Base-by-base conservation (phyloP, 73 alveolate species). In the Blepharisma japonicum region DNA sequence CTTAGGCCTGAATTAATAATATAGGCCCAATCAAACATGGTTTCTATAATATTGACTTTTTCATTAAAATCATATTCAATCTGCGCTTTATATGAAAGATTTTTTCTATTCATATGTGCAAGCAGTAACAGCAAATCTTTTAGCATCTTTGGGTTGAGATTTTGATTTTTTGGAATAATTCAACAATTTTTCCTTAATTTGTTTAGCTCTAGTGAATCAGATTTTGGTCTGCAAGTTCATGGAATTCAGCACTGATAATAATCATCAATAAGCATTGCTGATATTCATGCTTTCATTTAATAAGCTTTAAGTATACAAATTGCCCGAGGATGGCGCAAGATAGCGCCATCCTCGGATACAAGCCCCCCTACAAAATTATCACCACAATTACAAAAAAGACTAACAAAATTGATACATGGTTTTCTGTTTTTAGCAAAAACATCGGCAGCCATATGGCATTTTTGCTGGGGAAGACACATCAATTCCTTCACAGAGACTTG, bases 391-490 rank as follows among this genome's bases (percentile, higher is more conserved):
- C 45, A 78, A 90, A 87, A 78, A 91, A 90, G 61, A 85, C 66
- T 18, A 77, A 71, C 46, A 91, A 81, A n/a, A 90, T 82, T 48
- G 87, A 68, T 39, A 86, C 72, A 50, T 89, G 91, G 90, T 90
- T 83, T 45, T 92, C 95, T 68, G 86, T 86, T 48, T 92, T 80
- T 71, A 92, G 71, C 39, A 92, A 81, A 83, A 90, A 90, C 39
- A 82, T 56, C 6, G 98, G 98, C 25, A 92, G 76, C 14, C 94
- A 96, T 32, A 92, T 88, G 48, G 94, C 89, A 0, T n/a, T n/a
- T n/a, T n/a, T n/a, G n/a, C n/a, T n/a, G n/a, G n/a, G n/a, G n/a
- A n/a, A n/a, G n/a, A n/a, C n/a, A n/a, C n/a, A n/a, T n/a, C n/a
- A n/a, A n/a, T n/a, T n/a, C n/a, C n/a, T n/a, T n/a, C n/a, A n/a